Evolutionary conservation across 177 flowering plant genomes (phyloP).

Genomic region (Vitis hybrid): DNA sequence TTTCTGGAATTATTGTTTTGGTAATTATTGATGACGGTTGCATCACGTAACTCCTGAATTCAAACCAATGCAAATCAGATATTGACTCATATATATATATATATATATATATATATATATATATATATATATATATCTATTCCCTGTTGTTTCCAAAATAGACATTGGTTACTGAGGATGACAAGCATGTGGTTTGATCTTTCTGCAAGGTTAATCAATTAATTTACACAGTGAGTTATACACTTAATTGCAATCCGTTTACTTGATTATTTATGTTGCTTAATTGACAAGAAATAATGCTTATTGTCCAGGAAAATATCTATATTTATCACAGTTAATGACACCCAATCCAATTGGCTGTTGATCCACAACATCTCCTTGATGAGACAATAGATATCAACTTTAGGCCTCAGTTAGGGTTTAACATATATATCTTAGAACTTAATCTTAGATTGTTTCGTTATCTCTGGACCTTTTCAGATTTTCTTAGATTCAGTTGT

Average conservation of each 20-base stretch:
- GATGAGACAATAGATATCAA: constrained; percentile 4
- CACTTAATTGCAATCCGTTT: constrained; percentile 6
- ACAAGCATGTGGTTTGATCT: constrained; percentile 6
- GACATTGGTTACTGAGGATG: constrained; percentile 4
- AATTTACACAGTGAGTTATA: not conserved
- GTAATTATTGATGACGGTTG: constrained; percentile 16
- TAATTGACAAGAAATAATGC: constrained; percentile 22
- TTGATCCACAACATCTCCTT: constrained; percentile 11
- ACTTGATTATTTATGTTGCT: constrained; percentile 14
- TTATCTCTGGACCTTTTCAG: too few relatives aligned
- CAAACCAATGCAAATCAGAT: not conserved
- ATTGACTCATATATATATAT: not conserved
- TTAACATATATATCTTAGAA: constrained; percentile 4
- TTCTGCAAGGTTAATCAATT: not conserved
- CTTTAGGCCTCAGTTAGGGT: not conserved
- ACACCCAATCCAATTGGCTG: constrained; percentile 13
- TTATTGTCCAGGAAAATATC: constrained; percentile 5
- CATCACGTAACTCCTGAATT: constrained; percentile 16
- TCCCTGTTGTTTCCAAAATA: constrained; percentile 4
- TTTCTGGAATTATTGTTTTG: not conserved
- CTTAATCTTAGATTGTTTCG: constrained; percentile 1
- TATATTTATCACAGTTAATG: constrained; percentile 15
- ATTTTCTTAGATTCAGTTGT: too few relatives aligned
- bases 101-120: too few relatives aligned
- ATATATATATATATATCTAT: not conserved